Conservation (phyloP, 202 grass and related monocot genomes). For the Zoysia matrella region DNA sequence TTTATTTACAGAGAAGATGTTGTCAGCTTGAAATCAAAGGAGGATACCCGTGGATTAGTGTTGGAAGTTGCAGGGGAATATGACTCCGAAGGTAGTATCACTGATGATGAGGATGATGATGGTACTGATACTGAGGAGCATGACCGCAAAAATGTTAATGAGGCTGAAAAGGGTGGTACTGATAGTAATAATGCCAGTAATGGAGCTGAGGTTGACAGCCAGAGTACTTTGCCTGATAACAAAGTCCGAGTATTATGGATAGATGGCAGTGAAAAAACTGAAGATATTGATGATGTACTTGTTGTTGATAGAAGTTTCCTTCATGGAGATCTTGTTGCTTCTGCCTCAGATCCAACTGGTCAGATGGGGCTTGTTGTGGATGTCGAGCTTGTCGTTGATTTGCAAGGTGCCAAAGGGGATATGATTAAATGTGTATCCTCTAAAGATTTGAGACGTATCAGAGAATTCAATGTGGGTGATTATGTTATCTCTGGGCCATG, state of each 20-base stretch:
- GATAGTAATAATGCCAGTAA: slow-evolving; percentile 48
- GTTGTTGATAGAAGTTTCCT: slow-evolving; percentile 83
- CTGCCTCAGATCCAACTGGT: slow-evolving; percentile 76
- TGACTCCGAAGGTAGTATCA: slow-evolving; percentile 83
- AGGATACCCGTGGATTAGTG: slow-evolving; percentile 68
- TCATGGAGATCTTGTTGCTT: slow-evolving; percentile 84
- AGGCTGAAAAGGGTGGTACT: slow-evolving; percentile 46
- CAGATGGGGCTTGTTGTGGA: slow-evolving; percentile 77
- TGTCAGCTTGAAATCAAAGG: slow-evolving; percentile 62
- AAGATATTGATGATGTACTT: slow-evolving; percentile 64
- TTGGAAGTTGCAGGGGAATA: slow-evolving; percentile 84
- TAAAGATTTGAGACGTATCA: slow-evolving; percentile 75
- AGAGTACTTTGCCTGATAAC: slow-evolving; percentile 70
- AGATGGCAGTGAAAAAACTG: slow-evolving; percentile 63
- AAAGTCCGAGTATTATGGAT: slow-evolving; percentile 78
- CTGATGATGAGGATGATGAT: slow-evolving; percentile 59
- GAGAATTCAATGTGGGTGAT: slow-evolving; percentile 86
- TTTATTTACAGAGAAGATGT: slow-evolving; percentile 91
- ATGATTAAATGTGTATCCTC: slow-evolving; percentile 69
- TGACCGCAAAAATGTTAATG: slow-evolving; percentile 31
- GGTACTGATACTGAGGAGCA: slow-evolving; percentile 60
- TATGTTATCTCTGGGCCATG: slow-evolving; percentile 82
- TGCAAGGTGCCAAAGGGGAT: slow-evolving; percentile 57
- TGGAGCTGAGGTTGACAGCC: slow-evolving; percentile 52
- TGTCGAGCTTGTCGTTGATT: slow-evolving; percentile 77